Base-by-base conservation (phyloP, 208 protist species). In the Angomonas deanei region DNA sequence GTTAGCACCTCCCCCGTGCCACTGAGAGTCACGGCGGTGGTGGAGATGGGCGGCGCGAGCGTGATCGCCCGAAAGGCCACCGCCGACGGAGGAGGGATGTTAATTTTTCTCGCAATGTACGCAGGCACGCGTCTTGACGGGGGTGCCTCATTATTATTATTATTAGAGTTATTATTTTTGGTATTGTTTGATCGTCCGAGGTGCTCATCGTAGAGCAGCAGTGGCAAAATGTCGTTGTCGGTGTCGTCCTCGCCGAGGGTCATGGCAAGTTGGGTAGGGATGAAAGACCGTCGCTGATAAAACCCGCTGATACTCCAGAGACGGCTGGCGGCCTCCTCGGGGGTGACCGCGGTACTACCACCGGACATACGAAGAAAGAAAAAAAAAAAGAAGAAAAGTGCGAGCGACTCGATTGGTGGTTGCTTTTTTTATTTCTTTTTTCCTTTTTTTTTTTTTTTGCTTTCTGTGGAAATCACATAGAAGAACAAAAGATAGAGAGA, bases 21-120 rank as follows among this genome's bases (percentile, higher is more conserved):
- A n/a, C n/a, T n/a, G n/a, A n/a, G n/a, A n/a, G n/a, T n/a, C n/a
- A n/a, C n/a, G n/a, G n/a, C n/a, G n/a, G n/a, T n/a, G 17, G 42
- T 50, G 8, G 3, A 19, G 8, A 54, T 15, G 5, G 72, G 75
- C 39, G 75, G 72, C 8, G 66, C 72, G 15, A 86, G 46, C 23
- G 84, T 86, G 30, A 87, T 61, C 26, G 86, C 75, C 56, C 84
- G 87, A 39, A 86, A 57, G 38, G 69, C 66, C 11, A 61, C 63
- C 57, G 60, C 27, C 11, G 76, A 74, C 1, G 67, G 74, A 26
- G 72, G 65, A 4, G 79, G 79, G 27, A 86, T 80, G 36, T 53
- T 50, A 21, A 86, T 74, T 36, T 76, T 80, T 23, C 64, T 49
- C 1, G 76, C 83, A 11, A 86, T 61, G 68, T 83, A 86, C 5